phyloP scores from a whole-genome alignment of 2,329 filamentous ascomycete species.

The Beauveria australis region DNA sequence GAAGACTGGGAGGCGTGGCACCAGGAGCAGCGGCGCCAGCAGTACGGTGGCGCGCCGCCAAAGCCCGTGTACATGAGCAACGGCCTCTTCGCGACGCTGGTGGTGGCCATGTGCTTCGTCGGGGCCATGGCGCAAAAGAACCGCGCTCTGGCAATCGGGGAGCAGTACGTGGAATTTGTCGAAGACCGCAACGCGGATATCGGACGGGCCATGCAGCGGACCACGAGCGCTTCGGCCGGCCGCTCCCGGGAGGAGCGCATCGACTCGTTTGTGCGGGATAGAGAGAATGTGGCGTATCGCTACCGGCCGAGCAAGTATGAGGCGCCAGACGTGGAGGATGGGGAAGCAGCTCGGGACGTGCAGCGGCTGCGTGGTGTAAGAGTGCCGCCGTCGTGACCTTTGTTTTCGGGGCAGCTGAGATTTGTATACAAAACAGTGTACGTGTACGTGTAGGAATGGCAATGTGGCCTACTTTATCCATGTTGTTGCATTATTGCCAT shows the following conservation, averaged over 20 bases:
- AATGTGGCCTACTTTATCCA: neutral
- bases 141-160: constrained; percentile 55
- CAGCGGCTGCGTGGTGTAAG: neutral
- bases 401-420: neutral
- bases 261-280: constrained; percentile 65
- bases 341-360: neutral
- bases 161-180: constrained; percentile 57
- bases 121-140: constrained; percentile 66
- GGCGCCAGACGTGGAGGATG: neutral
- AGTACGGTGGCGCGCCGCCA: constrained; percentile 39
- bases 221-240: constrained; percentile 43
- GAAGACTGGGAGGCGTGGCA: constrained; percentile 92
- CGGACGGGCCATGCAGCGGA: constrained; percentile 47
- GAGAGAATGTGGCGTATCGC: constrained; percentile 42
- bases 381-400: neutral
- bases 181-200: constrained; percentile 59
- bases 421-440: neutral
- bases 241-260: constrained; percentile 59
- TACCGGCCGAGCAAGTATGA: constrained; percentile 26
- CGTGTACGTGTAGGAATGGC: neutral
- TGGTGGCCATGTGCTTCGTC: constrained; percentile 60
- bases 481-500: no score
- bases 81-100: constrained; percentile 60
- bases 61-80: constrained; percentile 66
- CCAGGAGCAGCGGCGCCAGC: constrained; percentile 36